Base-by-base conservation (phyloP, 2,329 filamentous ascomycete species). In the Endoconidiophora polonica region DNA sequence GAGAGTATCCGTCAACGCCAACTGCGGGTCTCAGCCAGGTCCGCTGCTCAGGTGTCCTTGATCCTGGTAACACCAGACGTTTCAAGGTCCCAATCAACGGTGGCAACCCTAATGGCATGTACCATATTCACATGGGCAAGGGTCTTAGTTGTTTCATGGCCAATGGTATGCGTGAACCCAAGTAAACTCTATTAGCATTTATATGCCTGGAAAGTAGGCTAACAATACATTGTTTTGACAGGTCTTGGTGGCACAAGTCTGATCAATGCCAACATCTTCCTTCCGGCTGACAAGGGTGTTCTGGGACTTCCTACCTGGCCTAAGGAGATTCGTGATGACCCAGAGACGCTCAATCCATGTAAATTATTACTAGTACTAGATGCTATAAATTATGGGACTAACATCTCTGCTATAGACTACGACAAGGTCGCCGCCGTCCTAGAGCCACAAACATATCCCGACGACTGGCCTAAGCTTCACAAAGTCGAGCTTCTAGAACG, bases 221-320 rank as follows among this genome's bases (percentile, higher is more conserved):
- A 42, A 29, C 43, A 48, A 48, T 12, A 26, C 14, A 7, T 5
- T 46, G 4, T 10, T 41, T 10, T 22, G 29, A 20, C 38, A 73
- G 70, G 77, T 1, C 72, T 83, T 26, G 79, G 79, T 9, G 79
- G 78, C 7, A 79, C 77, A 2, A 80, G 76, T 59, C 60, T 83
- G 24, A 69, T 83, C 39, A 83, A 83, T 54, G 77, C 78, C 7
- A 82, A 82, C 57, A 73, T 83, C 2, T 83, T 79, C 56, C 63
- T 82, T 14, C 68, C 74, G 55, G 72, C 76, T 2, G 76, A 81
- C 50, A 59, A 70, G 12, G 65, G 66, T 3, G 74, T 74, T 0
- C 60, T 83, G 50, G 59, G 61, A 1, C 66, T 76, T 61, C 65
- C 68, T 2, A 62, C 67, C 6, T 83, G 79, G 79, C 79, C 79